Base-by-base conservation (phyloP, 129 eudicot genomes). In the Pseudognaphalium luteoalbum region DNA sequence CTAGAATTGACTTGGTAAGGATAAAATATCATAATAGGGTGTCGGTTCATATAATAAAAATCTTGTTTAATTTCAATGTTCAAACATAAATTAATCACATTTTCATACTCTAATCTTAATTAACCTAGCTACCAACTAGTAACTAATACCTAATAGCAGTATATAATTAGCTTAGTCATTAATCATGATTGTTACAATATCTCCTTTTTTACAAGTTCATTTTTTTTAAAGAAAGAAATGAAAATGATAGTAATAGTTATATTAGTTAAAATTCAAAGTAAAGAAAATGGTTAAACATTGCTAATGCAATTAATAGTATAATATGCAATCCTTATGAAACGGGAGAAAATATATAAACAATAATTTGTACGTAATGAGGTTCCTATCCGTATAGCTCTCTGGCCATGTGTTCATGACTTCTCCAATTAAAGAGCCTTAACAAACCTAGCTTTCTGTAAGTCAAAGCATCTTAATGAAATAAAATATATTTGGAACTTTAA, bases 341-440 rank as follows among this genome's bases (percentile, higher is more conserved):
- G 74, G 74, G 39, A 35, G 2, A 52, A 66, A 32, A 33, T 30
- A 32, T 15, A 34, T 76, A 66, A 61, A 79, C 14, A 79, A 71
- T 14, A 6, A 61, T 60, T 20, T 28, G 77, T 41, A 62, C 58
- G 72, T 34, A 39, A 79, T 51, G 68, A 73, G 1, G 73, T 72
- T 65, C 62, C 78, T 64, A 68, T 80, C 56, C 61, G 70, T 72
- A 73, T 73, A 65, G 70, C 25, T 39, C 71, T 73, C 83, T 80
- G 79, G 83, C 83, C 83, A 80, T 74, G 83, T 80, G 83, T 73
- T 67, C 83, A 73, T 21, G 22, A 65, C 51, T 51, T 10, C 41
- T 75, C 51, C 77, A 79, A 72, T 79, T 72, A 79, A 72, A 80
- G 59, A 54, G 78, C 64, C 70, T 41, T 20, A 65, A 66, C 28